These are phyloP conservation scores for Coprinellus micaceus DNA, from an alignment of 768 basidiomycete genomes.

Conservation along the genomic window DNA sequence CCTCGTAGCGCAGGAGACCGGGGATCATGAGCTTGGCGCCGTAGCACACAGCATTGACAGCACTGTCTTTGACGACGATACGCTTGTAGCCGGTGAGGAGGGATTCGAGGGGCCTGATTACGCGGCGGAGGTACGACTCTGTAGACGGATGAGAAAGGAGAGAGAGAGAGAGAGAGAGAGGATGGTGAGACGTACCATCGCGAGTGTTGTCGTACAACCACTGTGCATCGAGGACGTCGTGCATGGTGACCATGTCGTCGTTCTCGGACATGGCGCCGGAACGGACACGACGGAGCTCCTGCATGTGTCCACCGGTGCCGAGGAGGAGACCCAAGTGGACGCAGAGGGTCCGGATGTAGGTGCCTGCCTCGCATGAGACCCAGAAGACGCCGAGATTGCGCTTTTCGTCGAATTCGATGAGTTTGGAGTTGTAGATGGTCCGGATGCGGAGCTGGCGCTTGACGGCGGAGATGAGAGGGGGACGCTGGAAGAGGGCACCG, in stretches of 20 bases:
- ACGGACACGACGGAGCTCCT: slow-evolving; percentile 91
- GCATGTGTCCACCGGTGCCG: slow-evolving; percentile 99
- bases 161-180: neutral
- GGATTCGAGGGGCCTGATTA: slow-evolving; percentile 90
- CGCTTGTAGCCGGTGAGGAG: slow-evolving; percentile 95
- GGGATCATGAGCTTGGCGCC: slow-evolving; percentile 99
- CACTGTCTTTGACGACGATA: slow-evolving; percentile 98
- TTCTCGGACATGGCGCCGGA: slow-evolving; percentile 97
- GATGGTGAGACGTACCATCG: slow-evolving; percentile 60
- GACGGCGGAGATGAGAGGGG: slow-evolving; percentile 97
- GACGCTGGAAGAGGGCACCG: slow-evolving; percentile 97
- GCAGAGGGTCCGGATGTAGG: slow-evolving; percentile 94
- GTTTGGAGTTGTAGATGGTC: slow-evolving; percentile 93
- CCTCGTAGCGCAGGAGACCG: slow-evolving; percentile 93
- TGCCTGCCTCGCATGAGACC: slow-evolving; percentile 98
- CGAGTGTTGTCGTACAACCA: slow-evolving; percentile 98
- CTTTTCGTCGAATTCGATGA: slow-evolving; percentile 96
- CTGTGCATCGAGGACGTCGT: slow-evolving; percentile 98
- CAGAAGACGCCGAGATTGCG: slow-evolving; percentile 96
- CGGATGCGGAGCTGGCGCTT: slow-evolving; percentile 97
- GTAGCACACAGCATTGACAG: slow-evolving; percentile 98
- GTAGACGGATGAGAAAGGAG: slow-evolving; percentile 6
- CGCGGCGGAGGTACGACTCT: slow-evolving; percentile 97
- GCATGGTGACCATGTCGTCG: slow-evolving; percentile 99
- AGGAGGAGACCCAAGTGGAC: slow-evolving; percentile 92